These are phyloP conservation scores for Zoysia matrella DNA, from an alignment of 202 grass and related monocot genomes.

Conservation along the genomic window DNA sequence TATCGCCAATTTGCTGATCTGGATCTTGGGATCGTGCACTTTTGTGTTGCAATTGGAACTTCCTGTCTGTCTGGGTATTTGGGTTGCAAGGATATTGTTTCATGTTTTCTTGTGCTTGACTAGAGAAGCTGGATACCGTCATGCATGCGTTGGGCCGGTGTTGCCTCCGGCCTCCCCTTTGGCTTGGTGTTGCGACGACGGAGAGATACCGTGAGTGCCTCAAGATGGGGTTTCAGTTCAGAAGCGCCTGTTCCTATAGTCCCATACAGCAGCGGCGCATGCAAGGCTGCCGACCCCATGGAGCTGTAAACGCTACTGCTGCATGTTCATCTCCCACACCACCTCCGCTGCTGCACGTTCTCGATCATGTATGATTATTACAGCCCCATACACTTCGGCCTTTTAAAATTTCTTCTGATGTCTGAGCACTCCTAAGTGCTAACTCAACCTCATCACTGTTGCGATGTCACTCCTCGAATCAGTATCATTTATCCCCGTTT, in stretches of 20 bases:
- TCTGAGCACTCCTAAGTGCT: neutral
- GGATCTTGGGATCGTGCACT: constrained; percentile 51
- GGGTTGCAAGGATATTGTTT: constrained; percentile 33
- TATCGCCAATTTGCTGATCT: constrained; percentile 41
- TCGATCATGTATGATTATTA: neutral
- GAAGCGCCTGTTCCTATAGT: constrained; percentile 7
- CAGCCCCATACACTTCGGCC: neutral
- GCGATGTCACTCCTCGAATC: constrained; percentile 14
- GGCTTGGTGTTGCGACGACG: neutral
- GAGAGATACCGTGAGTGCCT: too few species aligned
- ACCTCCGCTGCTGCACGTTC: neutral
- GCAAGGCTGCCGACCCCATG: neutral
- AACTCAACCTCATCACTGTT: neutral
- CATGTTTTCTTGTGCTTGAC: constrained; percentile 21
- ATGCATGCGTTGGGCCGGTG: too few species aligned
- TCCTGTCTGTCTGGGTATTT: constrained; percentile 46
- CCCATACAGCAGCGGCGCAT: neutral
- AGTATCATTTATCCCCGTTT: neutral
- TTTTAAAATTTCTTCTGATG: too few species aligned
- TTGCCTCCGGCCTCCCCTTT: neutral
- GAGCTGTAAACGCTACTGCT: neutral
- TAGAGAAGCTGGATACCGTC: neutral
- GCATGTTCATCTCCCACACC: constrained; percentile 8
- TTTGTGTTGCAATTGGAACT: constrained; percentile 49
- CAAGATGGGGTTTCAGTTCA: neutral